Evolutionary conservation across 768 basidiomycete species (phyloP).

Genomic region (Auriscalpium orientale): DNA sequence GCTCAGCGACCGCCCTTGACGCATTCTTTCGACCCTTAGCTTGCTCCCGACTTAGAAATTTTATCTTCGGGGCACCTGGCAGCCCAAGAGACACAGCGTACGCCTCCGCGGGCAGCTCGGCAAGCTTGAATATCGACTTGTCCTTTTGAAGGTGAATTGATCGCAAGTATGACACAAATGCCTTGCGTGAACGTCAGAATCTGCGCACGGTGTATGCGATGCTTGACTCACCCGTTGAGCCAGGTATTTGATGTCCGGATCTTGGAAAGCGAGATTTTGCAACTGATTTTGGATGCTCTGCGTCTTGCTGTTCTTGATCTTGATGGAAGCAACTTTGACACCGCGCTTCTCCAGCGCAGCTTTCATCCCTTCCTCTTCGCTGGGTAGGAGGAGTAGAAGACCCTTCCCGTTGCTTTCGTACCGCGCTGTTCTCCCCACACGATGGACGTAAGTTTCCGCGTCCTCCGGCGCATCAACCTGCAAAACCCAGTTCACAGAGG

Average conservation of each 20-base stretch:
- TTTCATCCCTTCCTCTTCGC: conserved; percentile 90
- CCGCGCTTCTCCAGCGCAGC: conserved; percentile 63
- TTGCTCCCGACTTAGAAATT: conserved; percentile 63
- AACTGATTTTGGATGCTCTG: conserved; percentile 79
- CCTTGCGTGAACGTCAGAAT: conserved; percentile 36
- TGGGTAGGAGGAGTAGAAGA: conserved; percentile 75
- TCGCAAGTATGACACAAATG: conserved; percentile 92
- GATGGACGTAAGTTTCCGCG: conserved; percentile 94
- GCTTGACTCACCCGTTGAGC: conserved; percentile 69
- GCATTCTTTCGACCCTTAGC: conserved; percentile 76
- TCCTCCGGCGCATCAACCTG: conserved; percentile 97
- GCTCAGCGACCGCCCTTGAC: conserved; percentile 36
- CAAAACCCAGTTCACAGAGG: conserved; percentile 92
- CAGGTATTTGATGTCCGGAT: conserved; percentile 94
- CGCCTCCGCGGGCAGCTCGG: conserved; percentile 70
- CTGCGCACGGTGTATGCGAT: background rate
- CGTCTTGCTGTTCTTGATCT: conserved; percentile 82
- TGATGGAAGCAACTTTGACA: conserved; percentile 70
- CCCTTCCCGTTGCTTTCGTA: conserved; percentile 89
- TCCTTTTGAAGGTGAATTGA: conserved; percentile 91
- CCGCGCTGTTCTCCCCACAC: conserved; percentile 91
- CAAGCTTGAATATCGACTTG: conserved; percentile 85
- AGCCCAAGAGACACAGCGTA: conserved; percentile 89
- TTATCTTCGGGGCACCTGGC: conserved; percentile 93
- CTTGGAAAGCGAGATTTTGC: conserved; percentile 89